phyloP scores from a whole-genome alignment of 768 basidiomycete species.

The Russula foetens region DNA sequence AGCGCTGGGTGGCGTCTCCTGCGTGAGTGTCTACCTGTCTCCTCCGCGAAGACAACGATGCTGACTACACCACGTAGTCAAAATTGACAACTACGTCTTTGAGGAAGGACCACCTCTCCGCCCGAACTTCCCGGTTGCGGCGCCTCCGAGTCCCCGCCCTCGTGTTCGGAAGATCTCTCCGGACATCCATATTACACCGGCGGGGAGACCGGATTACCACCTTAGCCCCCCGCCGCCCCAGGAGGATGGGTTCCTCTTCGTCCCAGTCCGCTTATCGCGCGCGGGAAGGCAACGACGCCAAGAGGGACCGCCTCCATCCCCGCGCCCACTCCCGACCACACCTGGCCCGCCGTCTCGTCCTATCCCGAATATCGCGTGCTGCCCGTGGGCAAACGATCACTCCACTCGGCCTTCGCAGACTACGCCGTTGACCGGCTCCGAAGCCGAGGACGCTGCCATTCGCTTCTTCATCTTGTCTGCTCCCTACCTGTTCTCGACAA shows the following conservation, averaged over 20 bases:
- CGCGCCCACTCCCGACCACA: constrained; percentile 7
- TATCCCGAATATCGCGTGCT: background rate
- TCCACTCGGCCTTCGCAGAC: background rate
- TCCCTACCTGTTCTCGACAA: background rate
- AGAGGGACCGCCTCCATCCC: background rate
- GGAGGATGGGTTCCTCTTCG: constrained; percentile 3
- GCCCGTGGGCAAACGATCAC: background rate
- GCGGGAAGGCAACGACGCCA: background rate
- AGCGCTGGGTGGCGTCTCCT: constrained; percentile 1
- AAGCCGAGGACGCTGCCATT: background rate
- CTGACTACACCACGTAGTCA: background rate
- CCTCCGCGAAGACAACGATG: background rate
- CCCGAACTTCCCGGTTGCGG: constrained; percentile 11
- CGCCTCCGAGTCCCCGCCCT: background rate
- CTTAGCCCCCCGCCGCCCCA: background rate
- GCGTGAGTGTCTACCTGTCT: background rate
- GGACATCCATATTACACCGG: background rate
- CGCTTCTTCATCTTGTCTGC: background rate
- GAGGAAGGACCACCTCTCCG: background rate
- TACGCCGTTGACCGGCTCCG: background rate
- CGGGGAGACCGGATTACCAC: background rate
- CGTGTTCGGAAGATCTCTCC: background rate
- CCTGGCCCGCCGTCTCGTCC: background rate
- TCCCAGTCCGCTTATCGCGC: background rate
- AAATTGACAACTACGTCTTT: no score